These are phyloP conservation scores for Coleophoma cylindrospora DNA, from an alignment of 2,329 filamentous ascomycete species.

Conservation along the genomic window DNA sequence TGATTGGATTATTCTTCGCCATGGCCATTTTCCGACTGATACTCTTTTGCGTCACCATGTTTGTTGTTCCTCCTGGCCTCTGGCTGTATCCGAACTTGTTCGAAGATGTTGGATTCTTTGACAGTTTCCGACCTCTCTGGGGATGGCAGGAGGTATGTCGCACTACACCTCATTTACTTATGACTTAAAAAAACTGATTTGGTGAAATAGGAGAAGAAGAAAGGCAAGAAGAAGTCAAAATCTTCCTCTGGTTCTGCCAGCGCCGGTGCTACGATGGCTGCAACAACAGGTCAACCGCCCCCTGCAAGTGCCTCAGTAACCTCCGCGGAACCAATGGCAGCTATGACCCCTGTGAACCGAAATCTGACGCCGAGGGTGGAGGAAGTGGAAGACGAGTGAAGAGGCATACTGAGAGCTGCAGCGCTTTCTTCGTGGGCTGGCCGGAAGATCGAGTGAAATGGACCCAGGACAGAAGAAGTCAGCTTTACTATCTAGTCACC, in stretches of 20 bases:
- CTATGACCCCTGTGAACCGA: slow-evolving; percentile 29
- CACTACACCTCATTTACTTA: background rate
- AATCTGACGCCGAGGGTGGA: slow-evolving; percentile 38
- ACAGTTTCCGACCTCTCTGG: slow-evolving; percentile 94
- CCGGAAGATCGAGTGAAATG: background rate
- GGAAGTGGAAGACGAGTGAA: slow-evolving; percentile 31
- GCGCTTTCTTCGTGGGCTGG: no score
- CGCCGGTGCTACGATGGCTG: slow-evolving; percentile 19
- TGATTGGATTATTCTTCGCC: slow-evolving; percentile 89
- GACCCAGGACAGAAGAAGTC: background rate
- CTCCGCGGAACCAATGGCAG: slow-evolving; percentile 30
- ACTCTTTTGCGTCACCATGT: slow-evolving; percentile 89
- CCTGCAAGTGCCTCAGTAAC: slow-evolving; percentile 29
- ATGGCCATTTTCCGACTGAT: slow-evolving; percentile 98
- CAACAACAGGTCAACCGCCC: slow-evolving; percentile 27
- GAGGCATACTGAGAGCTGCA: no score
- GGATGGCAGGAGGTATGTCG: slow-evolving; percentile 91
- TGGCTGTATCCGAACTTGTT: slow-evolving; percentile 98
- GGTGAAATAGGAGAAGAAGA: slow-evolving; percentile 26
- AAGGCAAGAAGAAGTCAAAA: slow-evolving; percentile 29
- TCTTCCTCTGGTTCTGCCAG: slow-evolving; percentile 22
- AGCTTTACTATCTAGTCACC: no score
- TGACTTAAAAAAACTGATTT: background rate
- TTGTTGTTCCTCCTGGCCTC: slow-evolving; percentile 77
- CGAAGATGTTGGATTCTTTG: slow-evolving; percentile 97